Evolutionary conservation across 805 yeast species (phyloP).

Genomic region (Danielia reshetovae): DNA sequence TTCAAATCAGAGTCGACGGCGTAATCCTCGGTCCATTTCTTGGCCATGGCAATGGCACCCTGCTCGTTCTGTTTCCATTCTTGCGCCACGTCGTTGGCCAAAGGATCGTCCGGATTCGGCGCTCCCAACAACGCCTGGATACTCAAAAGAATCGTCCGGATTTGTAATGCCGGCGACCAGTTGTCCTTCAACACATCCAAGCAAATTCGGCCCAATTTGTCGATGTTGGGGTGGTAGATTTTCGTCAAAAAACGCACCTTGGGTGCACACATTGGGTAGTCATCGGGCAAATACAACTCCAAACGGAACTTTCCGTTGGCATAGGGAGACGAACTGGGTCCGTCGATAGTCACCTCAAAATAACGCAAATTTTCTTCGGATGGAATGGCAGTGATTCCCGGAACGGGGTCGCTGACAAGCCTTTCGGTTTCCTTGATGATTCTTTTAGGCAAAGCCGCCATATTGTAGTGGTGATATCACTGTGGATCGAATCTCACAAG

Average conservation of each 20-base stretch:
- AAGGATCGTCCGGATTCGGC: conserved; percentile 97
- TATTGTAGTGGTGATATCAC: conserved; percentile 10
- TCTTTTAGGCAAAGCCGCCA: conserved; percentile 79
- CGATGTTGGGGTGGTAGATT: conserved; percentile 96
- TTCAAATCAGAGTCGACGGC: conserved; percentile 43
- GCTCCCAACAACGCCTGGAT: conserved; percentile 92
- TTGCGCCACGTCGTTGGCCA: conserved; percentile 96
- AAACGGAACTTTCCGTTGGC: conserved; percentile 75
- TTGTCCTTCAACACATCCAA: conserved; percentile 90
- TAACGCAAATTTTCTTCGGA: conserved; percentile 92
- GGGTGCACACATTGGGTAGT: conserved; percentile 97
- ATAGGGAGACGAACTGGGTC: conserved; percentile 89
- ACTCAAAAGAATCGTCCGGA: conserved; percentile 84
- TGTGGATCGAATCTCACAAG: neutral
- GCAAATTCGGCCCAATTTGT: conserved; percentile 91
- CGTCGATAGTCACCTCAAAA: conserved; percentile 87
- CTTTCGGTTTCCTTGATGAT: conserved; percentile 96
- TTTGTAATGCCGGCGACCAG: conserved; percentile 98
- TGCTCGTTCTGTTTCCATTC: conserved; percentile 89
- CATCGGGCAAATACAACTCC: conserved; percentile 90
- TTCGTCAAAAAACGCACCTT: conserved; percentile 90
- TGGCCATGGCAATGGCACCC: conserved; percentile 76
- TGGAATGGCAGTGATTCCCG: conserved; percentile 91
- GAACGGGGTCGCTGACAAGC: conserved; percentile 89
- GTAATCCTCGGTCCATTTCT: conserved; percentile 64